These are phyloP conservation scores for Solanum chiquidenum DNA, from an alignment of 257 asterid genomes.

Conservation along the genomic window DNA sequence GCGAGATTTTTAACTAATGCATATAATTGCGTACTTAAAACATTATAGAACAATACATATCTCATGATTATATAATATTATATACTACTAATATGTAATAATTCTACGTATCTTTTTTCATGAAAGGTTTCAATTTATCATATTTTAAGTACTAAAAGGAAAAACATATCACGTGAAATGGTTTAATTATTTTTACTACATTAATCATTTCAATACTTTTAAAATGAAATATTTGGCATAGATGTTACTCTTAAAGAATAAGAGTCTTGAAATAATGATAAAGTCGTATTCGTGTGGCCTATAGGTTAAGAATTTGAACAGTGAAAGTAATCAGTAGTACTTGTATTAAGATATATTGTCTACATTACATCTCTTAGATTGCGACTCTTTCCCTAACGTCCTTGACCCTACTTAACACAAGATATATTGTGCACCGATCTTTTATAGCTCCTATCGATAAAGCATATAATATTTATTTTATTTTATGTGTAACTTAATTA, in stretches of 20 bases:
- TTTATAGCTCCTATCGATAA: neutral
- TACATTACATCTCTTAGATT: neutral
- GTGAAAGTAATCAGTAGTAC: fast-evolving
- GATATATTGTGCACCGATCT: neutral
- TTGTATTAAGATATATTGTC: neutral
- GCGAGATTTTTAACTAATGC: neutral
- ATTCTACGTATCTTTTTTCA: neutral
- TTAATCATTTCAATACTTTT: conserved; percentile 2
- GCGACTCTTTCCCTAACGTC: too few relatives aligned
- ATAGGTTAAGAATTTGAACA: neutral
- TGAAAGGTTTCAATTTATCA: neutral
- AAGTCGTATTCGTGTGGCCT: fast-evolving
- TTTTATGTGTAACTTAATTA: neutral
- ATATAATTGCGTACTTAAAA: neutral
- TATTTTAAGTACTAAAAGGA: neutral
- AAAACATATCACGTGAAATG: neutral
- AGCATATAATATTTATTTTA: neutral
- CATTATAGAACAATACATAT: neutral
- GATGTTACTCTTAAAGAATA: neutral
- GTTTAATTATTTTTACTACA: neutral
- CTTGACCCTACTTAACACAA: neutral
- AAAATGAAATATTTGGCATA: neutral
- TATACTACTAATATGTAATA: neutral
- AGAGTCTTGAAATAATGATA: neutral
- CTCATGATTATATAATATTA: neutral